A percentile compares a stretch with the other conserved stretches of the same genome.
Evolutionary conservation across 108 stramenopile genomes (phyloP).

Genomic region (Phaeodactylum tricornutum): DNA sequence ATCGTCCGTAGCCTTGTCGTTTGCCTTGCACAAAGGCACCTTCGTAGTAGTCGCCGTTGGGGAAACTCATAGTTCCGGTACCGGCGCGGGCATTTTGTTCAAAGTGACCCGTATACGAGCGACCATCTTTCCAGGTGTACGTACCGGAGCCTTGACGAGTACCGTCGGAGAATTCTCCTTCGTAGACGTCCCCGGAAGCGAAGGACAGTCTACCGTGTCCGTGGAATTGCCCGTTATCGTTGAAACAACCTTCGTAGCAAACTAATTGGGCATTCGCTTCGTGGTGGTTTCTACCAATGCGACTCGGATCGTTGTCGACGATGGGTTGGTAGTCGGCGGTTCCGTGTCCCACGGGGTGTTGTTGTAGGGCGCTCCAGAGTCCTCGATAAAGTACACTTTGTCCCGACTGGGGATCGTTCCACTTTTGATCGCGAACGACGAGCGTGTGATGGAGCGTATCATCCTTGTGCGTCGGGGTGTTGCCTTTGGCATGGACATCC

Average conservation of each 20-base stretch:
- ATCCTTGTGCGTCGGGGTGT: not conserved
- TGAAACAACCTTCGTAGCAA: conserved; percentile 17
- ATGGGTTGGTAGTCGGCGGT: conserved; percentile 1
- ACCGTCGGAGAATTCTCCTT: conserved; percentile 25
- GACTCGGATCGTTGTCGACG: not conserved
- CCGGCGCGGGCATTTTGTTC: conserved; percentile 7
- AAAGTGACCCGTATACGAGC: conserved; percentile 17
- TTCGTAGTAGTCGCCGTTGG: conserved; percentile 9
- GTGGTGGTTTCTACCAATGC: not conserved
- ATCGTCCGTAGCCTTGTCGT: conserved; percentile 14
- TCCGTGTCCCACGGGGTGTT: conserved; percentile 2
- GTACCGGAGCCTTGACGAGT: conserved; percentile 22
- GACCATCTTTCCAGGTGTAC: conserved; percentile 18
- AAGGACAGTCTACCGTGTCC: conserved; percentile 13
- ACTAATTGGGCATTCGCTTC: no score
- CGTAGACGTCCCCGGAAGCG: conserved; percentile 26
- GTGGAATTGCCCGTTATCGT: conserved; percentile 11
- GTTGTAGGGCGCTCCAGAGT: conserved; percentile 5
- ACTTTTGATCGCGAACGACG: conserved; percentile 8
- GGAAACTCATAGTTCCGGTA: conserved; percentile 9
- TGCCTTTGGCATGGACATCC: not conserved
- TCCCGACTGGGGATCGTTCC: conserved; percentile 1
- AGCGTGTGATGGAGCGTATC: not conserved
- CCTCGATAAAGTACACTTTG: conserved; percentile 1
- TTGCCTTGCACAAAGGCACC: conserved; percentile 11